Base-by-base conservation (phyloP, 2,329 filamentous ascomycete species). In the Coniochaeta sp. region DNA sequence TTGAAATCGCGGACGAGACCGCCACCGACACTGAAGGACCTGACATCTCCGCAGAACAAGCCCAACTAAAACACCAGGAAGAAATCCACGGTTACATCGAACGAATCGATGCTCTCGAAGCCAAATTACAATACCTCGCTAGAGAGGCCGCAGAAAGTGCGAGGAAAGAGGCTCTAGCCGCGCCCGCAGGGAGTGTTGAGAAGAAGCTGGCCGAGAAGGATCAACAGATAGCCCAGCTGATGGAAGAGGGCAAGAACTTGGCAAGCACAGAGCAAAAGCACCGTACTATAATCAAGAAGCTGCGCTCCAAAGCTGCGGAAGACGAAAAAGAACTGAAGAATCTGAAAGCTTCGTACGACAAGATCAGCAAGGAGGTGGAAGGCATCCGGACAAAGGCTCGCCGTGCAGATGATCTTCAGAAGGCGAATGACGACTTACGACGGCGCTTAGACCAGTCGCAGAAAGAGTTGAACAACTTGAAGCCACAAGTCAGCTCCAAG, bases 161-260 rank as follows among this genome's bases (percentile, higher is more conserved):
- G 1, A 89, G 87, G 68, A 84, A 86, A 65, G 82, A 86, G 7
- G 86, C 85, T 2, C 76, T 81, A n/a, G 77, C 81, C 26, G 85
- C 89, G 0, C 77, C 83, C 1, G 70, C 83, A 0, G 89, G 89
- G 6, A 90, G 87, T 60, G 61, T 80, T 1, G 90, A 96, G 65
- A 90, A 88, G 71, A 92, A 90, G 69, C 73, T 98, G 16, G 89
- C 91, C 1, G 92, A 96, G 68, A 96, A 92, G 70, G 93, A 98
- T 67, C 88, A 93, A 67, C 90, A 90, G 71, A 96, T 98, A 67
- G 91, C 93, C 2, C 77, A 93, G 55, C 78, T 99, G 14, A 89
- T 99, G 80, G 89, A 96, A 67, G 95, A 99, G 76, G 95, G 96
- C 0, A 90, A 95, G 67, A 92, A 89, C 65, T 80, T 98, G 9